Conservation (phyloP, 2,329 filamentous ascomycete species). For the Talaromyces sp. region DNA sequence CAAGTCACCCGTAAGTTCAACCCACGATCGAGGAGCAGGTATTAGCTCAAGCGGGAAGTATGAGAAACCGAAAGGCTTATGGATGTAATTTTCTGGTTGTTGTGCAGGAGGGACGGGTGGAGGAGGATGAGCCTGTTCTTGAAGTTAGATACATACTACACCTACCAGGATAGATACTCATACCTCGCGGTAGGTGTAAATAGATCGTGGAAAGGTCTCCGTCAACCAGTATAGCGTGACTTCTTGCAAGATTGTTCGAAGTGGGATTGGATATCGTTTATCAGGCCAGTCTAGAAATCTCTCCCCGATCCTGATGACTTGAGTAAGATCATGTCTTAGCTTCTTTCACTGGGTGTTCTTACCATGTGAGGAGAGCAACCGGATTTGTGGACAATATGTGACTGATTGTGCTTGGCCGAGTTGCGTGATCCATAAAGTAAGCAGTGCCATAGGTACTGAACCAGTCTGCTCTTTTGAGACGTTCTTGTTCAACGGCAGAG, state of each 20-base stretch:
- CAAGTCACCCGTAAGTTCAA: conserved; percentile 36
- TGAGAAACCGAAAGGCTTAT: conserved; percentile 49
- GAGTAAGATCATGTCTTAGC: neutral
- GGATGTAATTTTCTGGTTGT: conserved; percentile 30
- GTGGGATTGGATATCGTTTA: conserved; percentile 23
- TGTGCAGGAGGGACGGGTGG: conserved; percentile 19
- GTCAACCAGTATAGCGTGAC: conserved; percentile 40
- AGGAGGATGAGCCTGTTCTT: conserved; percentile 18
- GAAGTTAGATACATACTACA: neutral
- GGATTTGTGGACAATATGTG: conserved; percentile 53
- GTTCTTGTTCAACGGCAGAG: conserved; percentile 9
- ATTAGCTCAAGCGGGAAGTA: conserved; percentile 45
- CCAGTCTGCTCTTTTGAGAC: conserved; percentile 13
- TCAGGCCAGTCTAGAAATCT: conserved; percentile 39
- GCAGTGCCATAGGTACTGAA: conserved; percentile 36
- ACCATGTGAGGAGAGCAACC: conserved; percentile 56
- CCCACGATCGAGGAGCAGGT: conserved; percentile 38
- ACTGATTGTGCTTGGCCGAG: conserved; percentile 55
- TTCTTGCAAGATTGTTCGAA: conserved; percentile 33
- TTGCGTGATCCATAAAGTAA: conserved; percentile 54
- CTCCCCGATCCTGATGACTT: conserved; percentile 35
- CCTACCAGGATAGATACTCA: neutral
- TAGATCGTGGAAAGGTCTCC: conserved; percentile 33
- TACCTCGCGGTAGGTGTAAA: conserved; percentile 34
- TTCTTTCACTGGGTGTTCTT: neutral